Conservation (phyloP, 106 monocot species). For the Acorus calamus region DNA sequence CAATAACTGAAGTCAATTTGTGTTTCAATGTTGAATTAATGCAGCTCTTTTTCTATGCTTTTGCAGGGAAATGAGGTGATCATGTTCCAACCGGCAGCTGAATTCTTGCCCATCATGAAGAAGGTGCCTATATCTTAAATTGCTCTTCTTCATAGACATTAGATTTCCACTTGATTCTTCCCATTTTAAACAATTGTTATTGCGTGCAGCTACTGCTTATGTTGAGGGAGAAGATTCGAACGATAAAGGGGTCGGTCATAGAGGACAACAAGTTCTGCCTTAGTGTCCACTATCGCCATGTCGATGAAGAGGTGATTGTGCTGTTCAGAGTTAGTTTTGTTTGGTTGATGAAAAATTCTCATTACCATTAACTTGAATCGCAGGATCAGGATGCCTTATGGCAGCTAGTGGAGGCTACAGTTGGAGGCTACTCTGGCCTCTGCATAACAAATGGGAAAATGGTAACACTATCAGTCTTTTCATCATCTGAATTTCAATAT, state of each 20-base stretch:
- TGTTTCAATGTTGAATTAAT: background rate
- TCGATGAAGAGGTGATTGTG: conserved; percentile 5
- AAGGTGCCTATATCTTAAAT: background rate
- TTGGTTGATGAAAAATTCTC: background rate
- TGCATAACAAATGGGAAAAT: conserved; percentile 11
- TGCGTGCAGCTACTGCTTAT: background rate
- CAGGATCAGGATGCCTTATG: conserved; percentile 6
- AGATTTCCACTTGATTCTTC: background rate
- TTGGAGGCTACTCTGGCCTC: background rate
- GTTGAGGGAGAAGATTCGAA: conserved; percentile 7
- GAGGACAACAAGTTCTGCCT: conserved; percentile 16
- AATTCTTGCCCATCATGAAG: conserved; percentile 13
- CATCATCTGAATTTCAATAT: too few species aligned
- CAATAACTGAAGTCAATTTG: too few species aligned
- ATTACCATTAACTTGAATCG: background rate
- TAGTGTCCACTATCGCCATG: conserved; percentile 11
- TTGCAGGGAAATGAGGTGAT: conserved; percentile 9
- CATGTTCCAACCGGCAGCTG: conserved; percentile 10
- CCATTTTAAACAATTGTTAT: too few species aligned
- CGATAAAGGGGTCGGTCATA: conserved; percentile 7
- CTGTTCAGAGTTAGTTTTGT: background rate
- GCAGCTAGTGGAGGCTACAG: conserved; percentile 2
- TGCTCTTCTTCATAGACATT: background rate
- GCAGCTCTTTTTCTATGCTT: background rate
- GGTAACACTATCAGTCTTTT: background rate